Evolutionary conservation across 2,329 filamentous ascomycete genomes (phyloP), one percentile per base, ranked within the genome.

Genomic region (Calonectria leucothoes): DNA sequence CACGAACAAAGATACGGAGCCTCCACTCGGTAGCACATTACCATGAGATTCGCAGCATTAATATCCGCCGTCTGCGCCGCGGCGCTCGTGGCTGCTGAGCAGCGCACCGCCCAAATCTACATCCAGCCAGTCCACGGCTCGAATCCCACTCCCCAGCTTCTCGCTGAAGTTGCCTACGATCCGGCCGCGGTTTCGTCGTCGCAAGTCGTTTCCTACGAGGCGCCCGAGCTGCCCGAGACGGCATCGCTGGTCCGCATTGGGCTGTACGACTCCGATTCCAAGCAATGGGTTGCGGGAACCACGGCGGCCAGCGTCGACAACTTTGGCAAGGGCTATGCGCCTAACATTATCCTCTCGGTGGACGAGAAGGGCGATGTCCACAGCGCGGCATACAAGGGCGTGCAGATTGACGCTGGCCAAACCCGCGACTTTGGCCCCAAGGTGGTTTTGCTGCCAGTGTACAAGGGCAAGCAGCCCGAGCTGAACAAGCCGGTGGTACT

Each of bases 341-440:
- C 91, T 20, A 88, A 88, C 66, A 82, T 93, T 65, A 79, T 91
- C 31, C 81, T 93, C 15, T 87, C 86, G 3, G 84, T 92, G 45
- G 88, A 89, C 75, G 81, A 80, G 27, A 73, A 75, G 48, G 88
- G 87, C 10, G 82, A 83, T 10, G 83, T 90, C 2, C 78, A 91
- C 63, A 88, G 91, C 31, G 89, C 88, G 17, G 85, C 86, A 39
- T 81, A 88, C 59, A 89, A 88, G 81, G 90, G 91, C n/a, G 88
- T 91, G 25, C 82, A 82, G 77, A 90, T 93, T 70, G 91, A 93
- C 81, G 91, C 91, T 14, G 91, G 91, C 2, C 87, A 90, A 77
- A 93, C 91, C 78, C 87, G 91, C 75, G 91, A 93, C 81, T 93
- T 93, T 84, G 91, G 91, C 0, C 91, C 92, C 55, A 87, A 91